Evolutionary conservation across 2,329 filamentous ascomycete species (phyloP).

Genomic region (Xylaria sp.): DNA sequence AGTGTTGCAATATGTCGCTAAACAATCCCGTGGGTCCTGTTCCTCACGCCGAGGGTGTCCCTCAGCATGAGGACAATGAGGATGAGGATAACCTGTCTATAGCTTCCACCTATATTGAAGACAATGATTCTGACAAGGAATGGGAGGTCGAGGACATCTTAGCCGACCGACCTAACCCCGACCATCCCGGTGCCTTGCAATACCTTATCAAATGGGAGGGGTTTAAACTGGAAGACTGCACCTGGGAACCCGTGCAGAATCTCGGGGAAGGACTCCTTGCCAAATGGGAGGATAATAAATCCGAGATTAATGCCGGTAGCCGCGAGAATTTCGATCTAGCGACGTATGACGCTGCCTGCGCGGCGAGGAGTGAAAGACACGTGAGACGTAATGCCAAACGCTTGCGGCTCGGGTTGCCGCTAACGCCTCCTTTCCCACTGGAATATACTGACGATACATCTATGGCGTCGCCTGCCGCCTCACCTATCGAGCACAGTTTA

Average conservation of each 20-base stretch:
- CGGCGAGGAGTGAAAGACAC: conserved; percentile 53
- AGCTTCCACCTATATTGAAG: conserved; percentile 60
- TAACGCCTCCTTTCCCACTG: conserved; percentile 41
- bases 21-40: not conserved
- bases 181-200: conserved; percentile 47
- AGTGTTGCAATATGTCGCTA: conserved; percentile 25
- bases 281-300: conserved; percentile 58
- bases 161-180: conserved; percentile 54
- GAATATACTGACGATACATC: conserved; percentile 13
- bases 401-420: conserved; percentile 51
- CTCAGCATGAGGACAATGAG: conserved; percentile 36
- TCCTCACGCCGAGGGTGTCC: conserved; percentile 8
- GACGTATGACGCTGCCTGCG: conserved; percentile 52
- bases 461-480: conserved; percentile 29
- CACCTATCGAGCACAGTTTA: conserved; percentile 34
- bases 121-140: conserved; percentile 55
- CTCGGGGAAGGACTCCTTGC: conserved; percentile 54
- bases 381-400: conserved; percentile 58
- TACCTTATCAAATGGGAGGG: conserved; percentile 74
- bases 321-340: conserved; percentile 54
- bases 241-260: conserved; percentile 65
- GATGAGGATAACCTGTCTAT: conserved; percentile 67
- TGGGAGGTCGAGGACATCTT: conserved; percentile 67
- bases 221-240: conserved; percentile 67
- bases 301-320: conserved; percentile 50